Evolutionary conservation across 331 rosid species (phyloP).

Genomic region (Saraca asoca): DNA sequence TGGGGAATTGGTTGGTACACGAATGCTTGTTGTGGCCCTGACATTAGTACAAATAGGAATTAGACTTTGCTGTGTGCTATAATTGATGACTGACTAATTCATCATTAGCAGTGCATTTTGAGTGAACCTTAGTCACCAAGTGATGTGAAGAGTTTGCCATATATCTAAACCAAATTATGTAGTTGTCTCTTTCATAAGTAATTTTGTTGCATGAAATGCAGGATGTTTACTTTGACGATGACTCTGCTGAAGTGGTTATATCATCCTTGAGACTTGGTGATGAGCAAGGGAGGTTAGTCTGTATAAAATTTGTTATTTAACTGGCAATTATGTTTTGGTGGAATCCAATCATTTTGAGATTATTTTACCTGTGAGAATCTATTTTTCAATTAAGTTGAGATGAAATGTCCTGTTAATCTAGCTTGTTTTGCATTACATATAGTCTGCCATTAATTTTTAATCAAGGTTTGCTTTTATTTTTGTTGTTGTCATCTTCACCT

Average conservation of each 20-base stretch:
- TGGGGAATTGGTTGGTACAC: slow-evolving; percentile 10
- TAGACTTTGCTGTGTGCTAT: slow-evolving; percentile 11
- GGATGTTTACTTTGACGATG: slow-evolving; percentile 98
- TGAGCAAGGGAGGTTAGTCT: slow-evolving; percentile 96
- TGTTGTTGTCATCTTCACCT: background rate
- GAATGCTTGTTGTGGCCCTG: slow-evolving; percentile 15
- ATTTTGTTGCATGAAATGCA: slow-evolving; percentile 39
- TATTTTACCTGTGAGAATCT: too few relatives aligned
- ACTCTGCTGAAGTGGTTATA: slow-evolving; percentile 95
- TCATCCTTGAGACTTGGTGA: slow-evolving; percentile 92
- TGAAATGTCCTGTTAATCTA: too few relatives aligned
- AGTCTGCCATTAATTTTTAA: too few relatives aligned
- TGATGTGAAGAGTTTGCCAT: background rate
- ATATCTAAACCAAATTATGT: background rate
- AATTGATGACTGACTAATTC: background rate
- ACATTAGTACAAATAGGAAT: slow-evolving; percentile 13
- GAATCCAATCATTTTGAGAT: background rate
- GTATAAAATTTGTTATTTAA: slow-evolving; percentile 18
- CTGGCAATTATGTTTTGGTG: slow-evolving; percentile 9
- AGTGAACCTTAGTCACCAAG: slow-evolving; percentile 4
- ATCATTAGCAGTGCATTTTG: slow-evolving; percentile 6
- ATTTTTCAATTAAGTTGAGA: too few relatives aligned
- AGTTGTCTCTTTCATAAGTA: background rate
- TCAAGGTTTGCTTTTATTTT: background rate
- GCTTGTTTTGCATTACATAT: too few relatives aligned